Evolutionary conservation across 1,139 yeast species (phyloP).

Genomic region (Yamadazyma epiphylla): DNA sequence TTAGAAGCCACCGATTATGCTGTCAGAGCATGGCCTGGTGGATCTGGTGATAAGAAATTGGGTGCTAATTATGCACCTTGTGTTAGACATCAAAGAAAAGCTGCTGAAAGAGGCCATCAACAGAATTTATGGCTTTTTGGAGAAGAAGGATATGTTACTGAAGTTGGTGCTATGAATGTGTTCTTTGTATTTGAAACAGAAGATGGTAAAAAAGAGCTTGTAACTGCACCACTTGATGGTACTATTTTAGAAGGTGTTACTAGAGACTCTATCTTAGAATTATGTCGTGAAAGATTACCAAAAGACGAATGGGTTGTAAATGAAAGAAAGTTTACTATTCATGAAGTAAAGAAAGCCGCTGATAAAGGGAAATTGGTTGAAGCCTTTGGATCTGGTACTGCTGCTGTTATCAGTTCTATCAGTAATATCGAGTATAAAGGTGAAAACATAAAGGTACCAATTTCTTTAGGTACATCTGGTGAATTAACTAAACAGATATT

Average conservation of each 20-base stretch:
- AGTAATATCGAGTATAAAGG: constrained; percentile 80
- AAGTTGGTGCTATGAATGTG: constrained; percentile 96
- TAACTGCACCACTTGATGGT: constrained; percentile 95
- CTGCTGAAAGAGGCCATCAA: constrained; percentile 85
- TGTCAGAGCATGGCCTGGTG: constrained; percentile 99
- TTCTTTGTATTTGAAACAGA: constrained; percentile 76
- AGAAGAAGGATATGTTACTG: constrained; percentile 83
- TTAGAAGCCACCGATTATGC: constrained; percentile 94
- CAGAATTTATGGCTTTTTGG: constrained; percentile 97
- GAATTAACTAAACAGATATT: constrained; percentile 71
- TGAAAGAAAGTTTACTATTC: constrained; percentile 80
- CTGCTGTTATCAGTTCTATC: constrained; percentile 94
- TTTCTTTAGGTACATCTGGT: constrained; percentile 79
- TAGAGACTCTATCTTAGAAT: constrained; percentile 77
- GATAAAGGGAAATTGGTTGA: constrained; percentile 80
- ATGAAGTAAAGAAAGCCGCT: constrained; percentile 76
- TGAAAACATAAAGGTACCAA: constrained; percentile 68
- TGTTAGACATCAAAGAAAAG: constrained; percentile 81
- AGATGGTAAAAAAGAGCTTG: constrained; percentile 85
- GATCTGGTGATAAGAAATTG: constrained; percentile 90
- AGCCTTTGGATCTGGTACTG: constrained; percentile 97
- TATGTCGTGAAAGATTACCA: constrained; percentile 72
- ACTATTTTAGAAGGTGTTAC: constrained; percentile 96
- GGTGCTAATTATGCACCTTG: constrained; percentile 99
- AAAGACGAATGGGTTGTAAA: constrained; percentile 71